These are phyloP conservation scores for Helianthus annuus DNA, from an alignment of 129 eudicot genomes.

Conservation along the genomic window HanXRQr2.0-SUNRISE NC_035435.2:149157772-149158271, in stretches of 20 bases:
- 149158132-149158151: conserved; percentile 86
- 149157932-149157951: conserved; percentile 9
- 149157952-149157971: not conserved
- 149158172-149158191: conserved; percentile 86
- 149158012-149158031: not conserved
- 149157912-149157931: not conserved
- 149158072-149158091: conserved; percentile 75
- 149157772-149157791: conserved; percentile 80
- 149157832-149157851: not conserved
- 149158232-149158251: not conserved
- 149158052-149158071: not conserved
- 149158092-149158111: conserved; percentile 89
- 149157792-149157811: conserved; percentile 77
- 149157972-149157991: not conserved
- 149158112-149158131: conserved; percentile 62
- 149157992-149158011: not conserved
- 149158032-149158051: not conserved
- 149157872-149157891: not conserved
- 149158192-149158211: not conserved
- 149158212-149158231: not conserved
- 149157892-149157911: not conserved
- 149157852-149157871: not conserved
- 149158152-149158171: conserved; percentile 99
- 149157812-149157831: conserved; percentile 33
- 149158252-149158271: not conserved